Base-by-base conservation (phyloP, 306 rosid genomes). In the Cucumis hystrix region DNA sequence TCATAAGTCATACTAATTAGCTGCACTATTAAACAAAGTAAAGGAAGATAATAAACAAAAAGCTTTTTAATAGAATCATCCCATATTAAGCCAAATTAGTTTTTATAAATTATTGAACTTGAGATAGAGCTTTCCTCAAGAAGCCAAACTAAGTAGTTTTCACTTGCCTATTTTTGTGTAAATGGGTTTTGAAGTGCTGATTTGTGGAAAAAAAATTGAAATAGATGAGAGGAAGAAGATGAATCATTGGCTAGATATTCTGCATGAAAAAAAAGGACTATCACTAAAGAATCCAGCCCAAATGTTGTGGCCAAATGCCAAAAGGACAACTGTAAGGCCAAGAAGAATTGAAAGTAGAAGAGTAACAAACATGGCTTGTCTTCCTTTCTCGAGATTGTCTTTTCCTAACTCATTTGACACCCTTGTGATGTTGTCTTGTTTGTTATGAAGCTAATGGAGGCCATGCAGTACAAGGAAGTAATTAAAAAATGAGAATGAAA, bases 361-460 rank as follows among this genome's bases (percentile, higher is more conserved):
- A 77, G 87, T 30, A n/a, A 94, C 93, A 25, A 33, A 57, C 97
- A 89, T 91, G 33, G 98, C 96, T 17, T 79, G 80, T 81, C 85
- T 94, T 20, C 96, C 98, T 81, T 62, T 39, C 25, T 79, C 81
- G 0, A 90, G 88, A 18, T 83, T 64, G 79, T 87, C 89, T 64
- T 91, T 96, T 58, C 98, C 98, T 80, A 94, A 72, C 84, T 94
- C 97, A 79, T 89, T 91, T 30, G 98, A 90, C 40, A 91, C 91
- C 80, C 97, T 90, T 80, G 96, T 91, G 84, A 93, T 94, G 82
- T 23, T 41, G 25, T 23, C 9, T 66, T 9, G 10, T 67, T 20
- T 20, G 74, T 67, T 67, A 67, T 40, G 74, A 67, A 5, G 37
- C 10, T 10, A 9, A 39, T 15, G 49, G 73, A 37, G 45, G 72